phyloP scores from a whole-genome alignment of 2,329 filamentous ascomycete species.

The Sporothrix phasma region DNA sequence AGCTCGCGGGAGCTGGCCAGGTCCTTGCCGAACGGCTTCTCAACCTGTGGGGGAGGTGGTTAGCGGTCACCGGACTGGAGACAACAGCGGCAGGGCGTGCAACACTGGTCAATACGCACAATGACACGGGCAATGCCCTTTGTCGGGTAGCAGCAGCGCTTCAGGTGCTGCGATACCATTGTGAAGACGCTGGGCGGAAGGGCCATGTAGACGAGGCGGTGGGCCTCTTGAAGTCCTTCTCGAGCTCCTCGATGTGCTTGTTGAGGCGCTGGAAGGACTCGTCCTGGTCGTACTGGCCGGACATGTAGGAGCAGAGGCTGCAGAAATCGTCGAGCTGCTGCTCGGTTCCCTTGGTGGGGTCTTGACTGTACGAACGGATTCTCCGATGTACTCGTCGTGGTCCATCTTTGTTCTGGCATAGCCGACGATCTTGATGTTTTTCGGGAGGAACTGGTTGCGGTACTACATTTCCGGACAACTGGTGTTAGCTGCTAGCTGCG shows the following conservation, averaged over 20 bases:
- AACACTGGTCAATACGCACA: conserved; percentile 49
- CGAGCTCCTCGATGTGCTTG: conserved; percentile 75
- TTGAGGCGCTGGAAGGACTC: conserved; percentile 83
- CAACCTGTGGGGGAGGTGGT: conserved; percentile 49
- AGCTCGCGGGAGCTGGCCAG: conserved; percentile 87
- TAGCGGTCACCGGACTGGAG: background rate
- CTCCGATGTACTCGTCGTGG: conserved; percentile 89
- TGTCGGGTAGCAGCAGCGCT: conserved; percentile 91
- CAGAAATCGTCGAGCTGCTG: conserved; percentile 89
- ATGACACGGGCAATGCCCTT: conserved; percentile 89
- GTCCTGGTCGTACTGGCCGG: conserved; percentile 96
- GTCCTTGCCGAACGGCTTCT: conserved; percentile 99
- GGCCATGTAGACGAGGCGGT: conserved; percentile 99
- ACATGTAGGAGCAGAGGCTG: conserved; percentile 79
- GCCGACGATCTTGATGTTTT: conserved; percentile 92
- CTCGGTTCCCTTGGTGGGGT: conserved; percentile 93
- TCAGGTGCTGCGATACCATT: conserved; percentile 91
- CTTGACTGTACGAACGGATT: conserved; percentile 98
- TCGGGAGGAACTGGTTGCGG: conserved; percentile 96
- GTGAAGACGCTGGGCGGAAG: conserved; percentile 96
- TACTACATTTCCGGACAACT: conserved; percentile 45
- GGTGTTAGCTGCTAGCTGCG: conserved; percentile 4
- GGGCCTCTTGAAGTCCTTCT: conserved; percentile 73
- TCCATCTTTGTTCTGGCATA: conserved; percentile 99
- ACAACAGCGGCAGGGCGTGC: background rate